Evolutionary conservation across 1,284 basidiomycete species (phyloP).

Genomic region (Mycena sp.): DNA sequence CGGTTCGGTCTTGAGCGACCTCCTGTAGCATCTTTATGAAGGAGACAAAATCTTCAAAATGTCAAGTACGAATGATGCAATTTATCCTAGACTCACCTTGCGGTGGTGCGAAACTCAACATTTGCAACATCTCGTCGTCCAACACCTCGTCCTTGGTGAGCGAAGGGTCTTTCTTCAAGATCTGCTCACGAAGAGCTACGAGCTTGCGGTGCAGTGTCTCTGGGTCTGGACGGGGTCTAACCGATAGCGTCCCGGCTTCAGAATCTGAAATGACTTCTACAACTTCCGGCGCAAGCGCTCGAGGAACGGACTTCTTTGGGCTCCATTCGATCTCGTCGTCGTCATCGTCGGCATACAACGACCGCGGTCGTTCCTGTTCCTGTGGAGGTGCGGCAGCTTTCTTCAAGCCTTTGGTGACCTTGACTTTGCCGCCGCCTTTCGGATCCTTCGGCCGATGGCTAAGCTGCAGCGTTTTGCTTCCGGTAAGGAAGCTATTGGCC

Average conservation of each 20-base stretch:
- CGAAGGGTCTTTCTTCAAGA: constrained; percentile 41
- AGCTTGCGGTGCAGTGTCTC: constrained; percentile 18
- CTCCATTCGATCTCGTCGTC: constrained; percentile 34
- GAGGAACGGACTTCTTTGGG: constrained; percentile 26
- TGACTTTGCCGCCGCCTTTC: constrained; percentile 35
- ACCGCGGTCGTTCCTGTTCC: constrained; percentile 21
- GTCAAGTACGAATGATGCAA: background rate
- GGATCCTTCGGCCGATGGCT: constrained; percentile 42
- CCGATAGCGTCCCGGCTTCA: constrained; percentile 25
- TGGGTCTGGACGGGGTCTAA: background rate
- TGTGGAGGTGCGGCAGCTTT: constrained; percentile 19
- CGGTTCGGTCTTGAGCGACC: constrained; percentile 6
- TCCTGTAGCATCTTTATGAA: constrained; percentile 26
- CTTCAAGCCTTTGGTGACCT: constrained; percentile 33
- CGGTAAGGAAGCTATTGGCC: constrained; percentile 42
- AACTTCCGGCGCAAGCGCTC: background rate
- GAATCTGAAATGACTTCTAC: constrained; percentile 35
- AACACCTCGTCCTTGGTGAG: constrained; percentile 45
- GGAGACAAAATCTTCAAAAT: constrained; percentile 37
- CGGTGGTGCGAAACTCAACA: constrained; percentile 48
- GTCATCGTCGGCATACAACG: constrained; percentile 34
- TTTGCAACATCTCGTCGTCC: constrained; percentile 46
- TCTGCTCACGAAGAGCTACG: constrained; percentile 37
- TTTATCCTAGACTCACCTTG: constrained; percentile 42
- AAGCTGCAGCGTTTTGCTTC: constrained; percentile 42